Conservation (phyloP, 768 basidiomycete species). For the Hericium rajendrae region DNA sequence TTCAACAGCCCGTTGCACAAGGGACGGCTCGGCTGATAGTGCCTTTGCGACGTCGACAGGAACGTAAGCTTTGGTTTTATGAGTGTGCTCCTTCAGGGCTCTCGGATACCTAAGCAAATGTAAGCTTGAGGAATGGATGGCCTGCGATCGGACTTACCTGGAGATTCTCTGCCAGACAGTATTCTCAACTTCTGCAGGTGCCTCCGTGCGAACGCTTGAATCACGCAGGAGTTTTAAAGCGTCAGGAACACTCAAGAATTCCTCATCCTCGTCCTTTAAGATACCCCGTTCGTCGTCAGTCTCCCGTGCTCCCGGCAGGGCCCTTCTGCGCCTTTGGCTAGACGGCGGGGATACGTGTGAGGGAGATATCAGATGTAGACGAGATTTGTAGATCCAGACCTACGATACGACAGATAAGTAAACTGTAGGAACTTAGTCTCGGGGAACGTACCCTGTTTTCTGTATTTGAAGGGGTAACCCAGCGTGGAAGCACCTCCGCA, state of each 20-base stretch:
- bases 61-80: conserved; percentile 69
- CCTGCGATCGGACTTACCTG: conserved; percentile 29
- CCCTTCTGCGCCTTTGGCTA: conserved; percentile 42
- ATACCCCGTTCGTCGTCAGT: conserved; percentile 44
- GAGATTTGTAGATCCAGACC: conserved; percentile 86
- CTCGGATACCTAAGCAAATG: conserved; percentile 52
- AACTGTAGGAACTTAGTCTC: conserved; percentile 11
- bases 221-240: conserved; percentile 58
- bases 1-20: conserved; percentile 83
- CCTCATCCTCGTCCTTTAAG: conserved; percentile 29
- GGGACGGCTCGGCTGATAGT: conserved; percentile 46
- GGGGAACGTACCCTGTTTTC: conserved; percentile 76
- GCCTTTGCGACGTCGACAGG: conserved; percentile 74
- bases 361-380: conserved; percentile 82
- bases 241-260: conserved; percentile 49
- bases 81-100: conserved; percentile 55
- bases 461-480: conserved; percentile 88
- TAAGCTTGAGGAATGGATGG: conserved; percentile 2
- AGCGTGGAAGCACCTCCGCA: conserved; percentile 77
- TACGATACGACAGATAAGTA: conserved; percentile 24
- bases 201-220: conserved; percentile 41
- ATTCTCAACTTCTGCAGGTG: conserved; percentile 50
- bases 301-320: conserved; percentile 30
- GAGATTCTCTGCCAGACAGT: conserved; percentile 63
- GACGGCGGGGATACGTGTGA: conserved; percentile 58